Evolutionary conservation across 257 asterid genomes (phyloP), one percentile per base, ranked within the genome.

Genomic region (Lycium ferocissimum): DNA sequence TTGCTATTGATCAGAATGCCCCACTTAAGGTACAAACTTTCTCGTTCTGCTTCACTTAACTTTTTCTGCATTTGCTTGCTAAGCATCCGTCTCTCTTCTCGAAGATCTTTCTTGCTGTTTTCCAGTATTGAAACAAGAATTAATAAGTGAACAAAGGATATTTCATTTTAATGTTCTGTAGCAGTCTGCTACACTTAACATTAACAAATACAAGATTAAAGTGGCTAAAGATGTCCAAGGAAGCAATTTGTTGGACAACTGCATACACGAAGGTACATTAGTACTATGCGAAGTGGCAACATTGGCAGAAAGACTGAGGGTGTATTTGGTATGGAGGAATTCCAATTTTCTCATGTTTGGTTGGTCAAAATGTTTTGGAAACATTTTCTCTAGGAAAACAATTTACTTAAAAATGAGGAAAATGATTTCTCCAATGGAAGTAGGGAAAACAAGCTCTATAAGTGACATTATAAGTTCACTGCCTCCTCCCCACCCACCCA

Each of bases 71-170:
- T 84, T 1, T 89, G 92, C 88, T 91, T 87, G 85, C 93, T 85
- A 86, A 92, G 89, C 89, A 88, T 86, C 89, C 89, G 92, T 84
- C 95, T 90, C 90, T 94, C 96, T 1, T 91, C 91, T 7, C 85
- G 91, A 56, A 94, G 89, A 71, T 94, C 91, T 91, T 90, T 94
- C 88, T 89, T 86, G 94, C 96, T 94, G 93, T 85, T 51, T 43
- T 85, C 80, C 83, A 47, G 37, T 84, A 56, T 56, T 14, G 78
- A 83, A 84, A 87, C 80, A 84, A 79, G 72, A 72, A 73, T 35
- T 66, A 35, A 33, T 53, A 58, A 53, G 6, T 3, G 45, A n/a
- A 15, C 58, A 76, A 85, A 40, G 51, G n/a, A 57, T 49, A 79
- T 65, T 33, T 20, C 56, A 70, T 33, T 65, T 26, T 65, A 65